phyloP scores from a whole-genome alignment of 306 rosid species.

The Mimosa bimucronata region DNA sequence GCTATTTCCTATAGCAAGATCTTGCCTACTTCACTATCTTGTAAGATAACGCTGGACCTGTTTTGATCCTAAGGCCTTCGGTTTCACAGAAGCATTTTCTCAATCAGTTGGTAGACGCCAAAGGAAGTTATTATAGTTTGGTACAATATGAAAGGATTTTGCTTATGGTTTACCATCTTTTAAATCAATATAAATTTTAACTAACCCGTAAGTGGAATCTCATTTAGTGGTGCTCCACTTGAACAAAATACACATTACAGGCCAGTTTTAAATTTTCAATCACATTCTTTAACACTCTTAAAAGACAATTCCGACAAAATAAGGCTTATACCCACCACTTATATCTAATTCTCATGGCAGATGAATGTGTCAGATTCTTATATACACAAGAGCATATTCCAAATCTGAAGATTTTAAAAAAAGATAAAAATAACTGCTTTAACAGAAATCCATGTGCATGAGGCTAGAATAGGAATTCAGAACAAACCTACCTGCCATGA shows the following conservation, averaged over 20 bases:
- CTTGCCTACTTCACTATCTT: not conserved
- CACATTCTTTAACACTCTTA: not conserved
- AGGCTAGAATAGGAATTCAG: not conserved
- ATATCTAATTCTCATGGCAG: conserved; percentile 7
- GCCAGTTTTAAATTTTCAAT: conserved; percentile 9
- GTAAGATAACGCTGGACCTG: not conserved
- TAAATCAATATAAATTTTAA: conserved; percentile 13
- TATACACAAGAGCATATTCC: not conserved
- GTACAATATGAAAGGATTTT: conserved; percentile 10
- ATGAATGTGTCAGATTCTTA: not conserved
- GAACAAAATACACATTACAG: conserved; percentile 16
- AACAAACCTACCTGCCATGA: not conserved
- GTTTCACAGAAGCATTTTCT: conserved; percentile 8
- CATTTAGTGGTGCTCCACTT: conserved; percentile 41
- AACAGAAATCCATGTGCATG: conserved; percentile 7
- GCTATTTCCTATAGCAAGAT: not conserved
- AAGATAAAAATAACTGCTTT: not conserved
- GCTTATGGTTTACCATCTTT: conserved; percentile 35
- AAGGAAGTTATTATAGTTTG: not conserved
- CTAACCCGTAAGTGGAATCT: conserved; percentile 20
- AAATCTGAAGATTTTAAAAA: not conserved
- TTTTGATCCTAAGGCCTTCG: not conserved
- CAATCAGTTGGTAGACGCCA: not conserved
- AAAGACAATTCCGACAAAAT: not conserved
- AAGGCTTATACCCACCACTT: conserved; percentile 30